Conservation (phyloP, 345 rosid species). For the Salix exigua region DNA sequence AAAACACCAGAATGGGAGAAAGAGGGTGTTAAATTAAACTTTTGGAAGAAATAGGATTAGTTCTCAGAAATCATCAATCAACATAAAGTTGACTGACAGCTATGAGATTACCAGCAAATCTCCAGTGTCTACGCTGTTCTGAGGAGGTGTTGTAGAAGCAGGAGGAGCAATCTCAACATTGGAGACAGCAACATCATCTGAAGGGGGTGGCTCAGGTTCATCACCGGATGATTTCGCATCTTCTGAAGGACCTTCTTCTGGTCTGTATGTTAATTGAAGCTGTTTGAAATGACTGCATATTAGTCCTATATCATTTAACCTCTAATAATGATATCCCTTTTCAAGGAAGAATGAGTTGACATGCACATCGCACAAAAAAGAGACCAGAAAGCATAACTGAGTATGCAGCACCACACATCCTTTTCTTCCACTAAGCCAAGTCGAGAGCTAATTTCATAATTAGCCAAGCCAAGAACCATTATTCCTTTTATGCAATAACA, state of each 20-base stretch:
- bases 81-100: not conserved
- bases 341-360: not conserved
- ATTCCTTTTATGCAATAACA: not conserved
- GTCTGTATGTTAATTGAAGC: constrained; percentile 76
- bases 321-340: not conserved
- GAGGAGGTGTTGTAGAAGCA: constrained; percentile 50
- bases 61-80: not conserved
- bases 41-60: not conserved
- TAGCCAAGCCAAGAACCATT: not conserved
- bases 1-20: constrained; percentile 2
- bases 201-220: constrained; percentile 59
- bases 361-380: not conserved
- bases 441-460: not conserved
- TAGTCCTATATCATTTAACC: constrained; percentile 14
- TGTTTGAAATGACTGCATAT: constrained; percentile 28
- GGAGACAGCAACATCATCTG: constrained; percentile 41
- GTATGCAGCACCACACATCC: not conserved
- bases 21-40: not conserved
- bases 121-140: constrained; percentile 55
- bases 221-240: constrained; percentile 43
- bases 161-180: constrained; percentile 43
- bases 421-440: not conserved
- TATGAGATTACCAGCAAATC: constrained; percentile 66
- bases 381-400: not conserved
- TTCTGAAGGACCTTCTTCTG: constrained; percentile 68